Base-by-base conservation (phyloP, 345 rosid genomes). In the Linum lewisii region DNA sequence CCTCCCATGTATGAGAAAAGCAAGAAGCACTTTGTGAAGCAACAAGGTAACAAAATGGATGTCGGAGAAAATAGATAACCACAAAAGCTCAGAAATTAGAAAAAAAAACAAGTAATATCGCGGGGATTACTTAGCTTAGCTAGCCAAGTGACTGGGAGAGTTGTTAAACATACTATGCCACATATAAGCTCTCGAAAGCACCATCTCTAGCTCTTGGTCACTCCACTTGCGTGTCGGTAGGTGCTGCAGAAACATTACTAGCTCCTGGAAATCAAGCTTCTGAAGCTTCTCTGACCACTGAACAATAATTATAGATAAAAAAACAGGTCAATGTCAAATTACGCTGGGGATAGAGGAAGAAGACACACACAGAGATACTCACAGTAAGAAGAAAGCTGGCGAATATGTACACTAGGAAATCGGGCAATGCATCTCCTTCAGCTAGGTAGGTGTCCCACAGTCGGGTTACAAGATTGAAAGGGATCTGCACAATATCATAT, bases 361-460 rank as follows among this genome's bases (percentile, higher is more conserved):
- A 21, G 22, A 4, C 37, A 5, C 51, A 57, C 24, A 38, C 4
- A 7, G 21, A 25, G 32, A 52, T 4, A 49, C 87, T 80, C 72
- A 89, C 99, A 80, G 96, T 87, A 72, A 87, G 66, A 70, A 93
- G 89, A 72, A 93, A 93, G 81, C 99, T 89, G 62, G 96, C 92
- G 63, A 81, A 93, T 66, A 93, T 89, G 73, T 93, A 93, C 61
- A 93, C 88, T 23, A 93, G 97, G 78, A 93, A 93, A 69, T 89
- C 97, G 0, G 99, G 97, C 75, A 89, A 75, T 19, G 97, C 96
- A 70, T 93, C 97, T 65, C 99, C 97, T 79, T 89, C 95, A 24
- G 99, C 97, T 38, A 93, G 99, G 70, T 93, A 93, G 6, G 99
- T 93, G 84, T 93, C 99, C 99, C 99, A 93, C 65, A 93, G 72